Evolutionary conservation across 345 rosid genomes (phyloP), one percentile per base, ranked within the genome.

Genomic region (Microcos paniculata): DNA sequence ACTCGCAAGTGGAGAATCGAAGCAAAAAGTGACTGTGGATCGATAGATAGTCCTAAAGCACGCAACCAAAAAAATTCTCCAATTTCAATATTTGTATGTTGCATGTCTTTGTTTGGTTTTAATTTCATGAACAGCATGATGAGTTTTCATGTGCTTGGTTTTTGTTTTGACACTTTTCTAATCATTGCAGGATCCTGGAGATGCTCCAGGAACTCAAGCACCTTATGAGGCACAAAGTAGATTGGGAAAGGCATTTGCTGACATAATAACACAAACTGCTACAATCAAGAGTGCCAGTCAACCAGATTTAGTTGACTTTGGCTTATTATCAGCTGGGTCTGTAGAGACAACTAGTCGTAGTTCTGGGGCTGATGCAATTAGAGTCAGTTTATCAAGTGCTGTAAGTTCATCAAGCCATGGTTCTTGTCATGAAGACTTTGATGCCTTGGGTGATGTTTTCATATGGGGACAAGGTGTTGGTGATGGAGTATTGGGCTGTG

Each of bases 321-420:
- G 77, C 64, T 72, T 85, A 64, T 71, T 79, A 72, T 74, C 83
- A 45, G 64, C 72, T 18, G 75, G 63, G 4, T 70, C 62, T 43
- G 77, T 72, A 38, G 95, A 79, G 78, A 77, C 88, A 51, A 90
- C 76, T 78, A 81, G 86, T 80, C 87, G 88, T 52, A 87, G 30
- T 77, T 92, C 98, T 38, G 76, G 84, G 43, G 43, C 81, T 62
- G 98, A 94, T 46, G 79, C 91, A 68, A 76, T 76, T 78, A 85
- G 95, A 76, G 78, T 90, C 63, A 94, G 98, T 82, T 83, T 90
- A 82, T 94, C 98, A 19, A 92, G 95, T 82, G 92, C 85, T 72
- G 83, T 91, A 33, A 94, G 98, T 72, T 91, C 93, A 24, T 92
- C 94, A 42, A 94, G 97, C 87, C 98, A 91, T 21, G 91, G 95